These are phyloP conservation scores for Halophytophthora polymorphica DNA, from an alignment of 352 stramenopile species.

Conservation along the genomic window DNA sequence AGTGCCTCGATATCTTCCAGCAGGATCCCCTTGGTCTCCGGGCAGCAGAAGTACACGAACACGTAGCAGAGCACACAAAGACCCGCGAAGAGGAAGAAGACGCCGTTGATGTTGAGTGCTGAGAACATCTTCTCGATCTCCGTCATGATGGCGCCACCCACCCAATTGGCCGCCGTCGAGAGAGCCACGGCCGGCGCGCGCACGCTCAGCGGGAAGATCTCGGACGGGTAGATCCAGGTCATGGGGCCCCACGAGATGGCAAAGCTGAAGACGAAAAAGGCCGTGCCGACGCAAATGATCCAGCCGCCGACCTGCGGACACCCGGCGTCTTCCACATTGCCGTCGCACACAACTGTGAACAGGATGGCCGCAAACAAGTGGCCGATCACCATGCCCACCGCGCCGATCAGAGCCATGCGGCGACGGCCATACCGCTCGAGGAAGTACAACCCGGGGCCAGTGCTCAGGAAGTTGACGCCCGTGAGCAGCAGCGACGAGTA, in stretches of 20 bases:
- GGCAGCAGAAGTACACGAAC: conserved; percentile 26
- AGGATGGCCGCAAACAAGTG: conserved; percentile 36
- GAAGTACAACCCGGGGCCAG: conserved; percentile 28
- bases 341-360: conserved; percentile 26
- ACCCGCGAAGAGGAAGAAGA: conserved; percentile 27
- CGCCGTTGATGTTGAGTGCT: conserved; percentile 30
- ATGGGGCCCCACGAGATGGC: conserved; percentile 27
- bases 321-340: conserved; percentile 23
- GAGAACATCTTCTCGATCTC: conserved; percentile 29
- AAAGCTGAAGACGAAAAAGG: conserved; percentile 39
- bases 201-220: conserved; percentile 57
- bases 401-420: conserved; percentile 30
- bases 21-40: conserved; percentile 26
- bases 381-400: conserved; percentile 37
- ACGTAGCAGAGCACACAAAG: conserved; percentile 11
- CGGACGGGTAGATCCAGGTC: conserved; percentile 53
- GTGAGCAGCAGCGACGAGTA: conserved; percentile 27
- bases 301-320: conserved; percentile 31
- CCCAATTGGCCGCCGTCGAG: conserved; percentile 40
- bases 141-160: conserved; percentile 38
- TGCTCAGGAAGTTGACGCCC: conserved; percentile 29
- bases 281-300: conserved; percentile 34
- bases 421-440: conserved; percentile 34
- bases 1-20: conserved; percentile 27
- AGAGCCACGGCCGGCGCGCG: conserved; percentile 44